Conservation (phyloP, 495 filamentous ascomycete genomes). For the Aspergillus avenaceus region DNA sequence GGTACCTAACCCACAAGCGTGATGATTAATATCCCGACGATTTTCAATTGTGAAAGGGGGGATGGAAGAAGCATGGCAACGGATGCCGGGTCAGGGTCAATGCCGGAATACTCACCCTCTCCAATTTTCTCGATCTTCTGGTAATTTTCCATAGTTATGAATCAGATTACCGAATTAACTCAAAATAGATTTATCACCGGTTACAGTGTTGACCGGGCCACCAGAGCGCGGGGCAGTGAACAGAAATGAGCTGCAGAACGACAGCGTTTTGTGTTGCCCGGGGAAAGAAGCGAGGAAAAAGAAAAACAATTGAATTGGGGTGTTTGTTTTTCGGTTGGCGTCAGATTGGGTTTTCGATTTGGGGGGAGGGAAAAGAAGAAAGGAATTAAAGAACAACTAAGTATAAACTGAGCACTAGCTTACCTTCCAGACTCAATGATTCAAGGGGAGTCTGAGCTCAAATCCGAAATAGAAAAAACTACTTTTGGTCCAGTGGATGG, state of each 20-base stretch:
- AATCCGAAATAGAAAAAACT: constrained; percentile 3
- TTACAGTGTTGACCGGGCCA: constrained; percentile 4
- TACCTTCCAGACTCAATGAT: constrained; percentile 1
- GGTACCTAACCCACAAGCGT: constrained; percentile 55
- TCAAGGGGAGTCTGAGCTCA: constrained; percentile 12
- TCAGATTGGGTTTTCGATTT: constrained; percentile 6
- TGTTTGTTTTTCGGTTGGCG: constrained; percentile 7
- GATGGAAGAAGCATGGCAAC: constrained; percentile 1
- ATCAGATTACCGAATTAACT: background rate
- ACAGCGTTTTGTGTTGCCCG: constrained; percentile 14
- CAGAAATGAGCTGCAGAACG: constrained; percentile 13
- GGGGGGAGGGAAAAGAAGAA: background rate
- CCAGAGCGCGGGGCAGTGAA: constrained; percentile 15
- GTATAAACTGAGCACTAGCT: constrained; percentile 8
- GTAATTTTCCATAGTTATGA: constrained; percentile 85
- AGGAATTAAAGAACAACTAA: background rate
- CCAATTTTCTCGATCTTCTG: constrained; percentile 99
- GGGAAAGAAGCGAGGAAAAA: constrained; percentile 17
- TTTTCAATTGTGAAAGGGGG: background rate
- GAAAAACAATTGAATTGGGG: constrained; percentile 11
- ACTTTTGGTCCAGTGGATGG: constrained; percentile 6
- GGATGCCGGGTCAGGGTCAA: background rate
- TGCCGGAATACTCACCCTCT: constrained; percentile 61
- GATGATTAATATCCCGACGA: background rate
- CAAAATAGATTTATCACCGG: background rate